Evolutionary conservation across 2,329 filamentous ascomycete species (phyloP), one percentile per base, ranked within the genome.

Genomic region (Paramyrothecium roridum): DNA sequence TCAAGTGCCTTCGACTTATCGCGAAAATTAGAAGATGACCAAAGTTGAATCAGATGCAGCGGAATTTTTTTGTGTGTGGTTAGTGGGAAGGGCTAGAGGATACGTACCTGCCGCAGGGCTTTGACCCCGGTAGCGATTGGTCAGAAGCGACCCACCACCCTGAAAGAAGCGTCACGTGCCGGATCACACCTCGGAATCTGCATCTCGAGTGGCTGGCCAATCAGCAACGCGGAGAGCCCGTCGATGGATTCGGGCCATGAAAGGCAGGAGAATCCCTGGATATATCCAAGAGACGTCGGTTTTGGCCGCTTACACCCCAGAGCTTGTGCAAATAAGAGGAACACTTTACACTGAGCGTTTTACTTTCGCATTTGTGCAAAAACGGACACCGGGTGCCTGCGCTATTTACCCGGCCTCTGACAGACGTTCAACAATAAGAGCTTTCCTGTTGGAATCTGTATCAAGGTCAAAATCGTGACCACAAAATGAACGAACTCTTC

Each of bases 401-500:
- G 26, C 26, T 30, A 30, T 10, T 10, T 6, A 30, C 4, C 10
- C 10, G 26, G 26, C 26, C 26, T 30, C 10, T 30, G 26, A 30
- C 26, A 4, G 10, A 10, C 26, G 26, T 6, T 30, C 4, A 30
- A 30, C 10, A 30, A 30, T 30, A 30, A 30, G 26, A 30, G 6
- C 26, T 10, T 30, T 4, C 4, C 26, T 30, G 26, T 4, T 30
- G 26, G 6, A 30, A 6, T 30, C 26, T 30, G 26, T 30, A 13
- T 8, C 37, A 13, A 43, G 37, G 37, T 43, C 4, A 43, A 43
- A 19, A 13, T 13, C 6, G n/a, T 16, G 37, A 17, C 37, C 37
- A 17, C 37, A 16, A 43, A 17, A 93, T 96, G 91, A 86, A 93
- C 67, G 75, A 80, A 52, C 76, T 95, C 52, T 89, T 96, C 65